Base-by-base conservation (phyloP, 202 grass and related monocot species). In the Miscanthus sacchariflorus region DNA sequence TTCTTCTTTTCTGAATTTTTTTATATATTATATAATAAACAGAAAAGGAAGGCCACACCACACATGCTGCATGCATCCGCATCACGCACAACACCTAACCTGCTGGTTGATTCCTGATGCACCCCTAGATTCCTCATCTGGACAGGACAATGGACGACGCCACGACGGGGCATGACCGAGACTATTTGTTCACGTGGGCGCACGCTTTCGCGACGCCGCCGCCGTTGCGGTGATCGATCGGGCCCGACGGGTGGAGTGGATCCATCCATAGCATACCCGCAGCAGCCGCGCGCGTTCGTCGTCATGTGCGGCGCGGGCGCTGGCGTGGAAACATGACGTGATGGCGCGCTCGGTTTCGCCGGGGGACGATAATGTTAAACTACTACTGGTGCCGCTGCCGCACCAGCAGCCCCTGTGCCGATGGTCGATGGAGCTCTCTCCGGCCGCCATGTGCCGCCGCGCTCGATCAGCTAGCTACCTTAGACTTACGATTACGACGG, bases 351-450 rank as follows among this genome's bases (percentile, higher is more conserved):
- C 83, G 18, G 83, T 68, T 89, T 56, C 79, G 74, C 30, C 66
- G 83, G 86, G 86, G 45, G 9, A 65, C 9, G 90, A 91, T 91
- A 91, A 91, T 82, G 23, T 70, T 88, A 77, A 52, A 85, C 72
- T 81, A 76, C 1, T 9, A 2, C 11, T 10, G 9, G 9, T 24
- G 59, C 59, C n/a, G 59, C 59, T 24, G 59, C 46, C 36, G 67
- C n/a, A 9, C n/a, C 74, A 52, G 46, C 46, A 19, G 8, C 8
- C 9, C 1, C 71, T 30, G 64, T 67, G 64, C 64, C 25, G 24
- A 33, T 38, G 75, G 75, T 77, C 74, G 74, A 77, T 49, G 74
- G 48, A 70, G 67, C 44, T 50, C 65, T 72, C 80, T 82, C 67
- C 80, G 46, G 35, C 81, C 24, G 18, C 74, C 74, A 81, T 40